Evolutionary conservation across 257 asterid genomes (phyloP).

Genomic region (Verbena officinalis): DNA sequence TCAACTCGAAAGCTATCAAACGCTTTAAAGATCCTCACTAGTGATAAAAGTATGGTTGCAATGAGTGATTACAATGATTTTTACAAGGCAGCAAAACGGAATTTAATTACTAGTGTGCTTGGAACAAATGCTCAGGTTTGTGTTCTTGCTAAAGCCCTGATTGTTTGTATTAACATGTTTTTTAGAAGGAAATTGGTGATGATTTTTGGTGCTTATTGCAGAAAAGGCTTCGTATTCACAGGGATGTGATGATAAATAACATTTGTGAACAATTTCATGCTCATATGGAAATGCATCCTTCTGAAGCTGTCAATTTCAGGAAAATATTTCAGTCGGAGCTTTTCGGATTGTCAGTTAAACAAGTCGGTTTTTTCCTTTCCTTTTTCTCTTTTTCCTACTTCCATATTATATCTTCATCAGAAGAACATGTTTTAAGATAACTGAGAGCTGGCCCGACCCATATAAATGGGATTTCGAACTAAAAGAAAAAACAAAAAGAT

Average conservation of each 20-base stretch:
- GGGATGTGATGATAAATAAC: constrained; percentile 59
- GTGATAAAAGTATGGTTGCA: constrained; percentile 68
- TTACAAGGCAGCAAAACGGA: constrained; percentile 55
- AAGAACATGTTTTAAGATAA: no score
- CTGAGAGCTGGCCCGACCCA: no score
- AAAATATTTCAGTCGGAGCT: constrained; percentile 69
- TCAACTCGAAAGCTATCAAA: constrained; percentile 86
- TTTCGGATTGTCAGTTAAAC: constrained; percentile 69
- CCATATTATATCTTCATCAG: no score
- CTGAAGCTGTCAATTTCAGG: constrained; percentile 66
- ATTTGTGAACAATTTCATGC: constrained; percentile 40
- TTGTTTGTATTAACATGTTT: not conserved
- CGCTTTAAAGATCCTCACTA: constrained; percentile 70
- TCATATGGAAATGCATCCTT: constrained; percentile 44
- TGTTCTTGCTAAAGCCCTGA: not conserved
- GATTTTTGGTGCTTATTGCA: constrained; percentile 34
- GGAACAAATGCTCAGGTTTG: constrained; percentile 83
- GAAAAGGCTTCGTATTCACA: constrained; percentile 66
- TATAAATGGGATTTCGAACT: no score
- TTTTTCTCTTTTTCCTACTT: no score
- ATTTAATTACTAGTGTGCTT: constrained; percentile 60
- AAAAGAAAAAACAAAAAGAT: no score
- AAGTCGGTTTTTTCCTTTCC: constrained; percentile 45
- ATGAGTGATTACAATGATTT: constrained; percentile 80
- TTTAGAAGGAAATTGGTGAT: no score